Base-by-base conservation (phyloP, 2,329 filamentous ascomycete species). In the Celoporthe dispersa region DNA sequence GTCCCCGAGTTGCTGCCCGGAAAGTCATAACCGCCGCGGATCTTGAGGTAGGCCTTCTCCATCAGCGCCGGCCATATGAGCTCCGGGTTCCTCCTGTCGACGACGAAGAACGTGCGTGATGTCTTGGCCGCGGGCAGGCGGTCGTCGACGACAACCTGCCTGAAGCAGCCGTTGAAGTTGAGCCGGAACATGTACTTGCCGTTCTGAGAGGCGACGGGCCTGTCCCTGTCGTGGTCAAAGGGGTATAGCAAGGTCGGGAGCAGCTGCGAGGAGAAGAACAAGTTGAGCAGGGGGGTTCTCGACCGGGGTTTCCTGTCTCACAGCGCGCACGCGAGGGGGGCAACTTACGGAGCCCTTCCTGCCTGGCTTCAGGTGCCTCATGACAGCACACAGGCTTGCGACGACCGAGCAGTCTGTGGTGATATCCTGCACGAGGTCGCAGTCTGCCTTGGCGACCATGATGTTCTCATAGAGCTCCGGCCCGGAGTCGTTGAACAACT, bases 401-500 rank as follows among this genome's bases (percentile, higher is more conserved):
- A 99, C 95, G 3, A 99, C 95, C 1, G 96, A 98, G 78, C 96
- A 99, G 79, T 99, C 96, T 0, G 95, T 97, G 6, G 95, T 94
- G 70, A 97, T 90, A 80, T 99, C 96, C 80, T 99, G 96, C 2
- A 98, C 94, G 9, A 99, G 86, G 79, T 99, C 95, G 72, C 92
- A 89, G 19, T 87, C 85, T 11, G 84, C 81, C 8, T 81, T 80
- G 48, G 73, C 73, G 79, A 77, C 80, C 73, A 75, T 77, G 53
- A 70, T 71, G 57, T 63, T 67, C 39, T 72, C 73, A 22, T 62
- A 53, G 16, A 70, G 39, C 25, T 59, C 66, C 25, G 55, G 68
- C 8, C 70, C 48, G 2, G 67, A 70, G 3, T 80, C 81, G 22
- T 84, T 80, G n/a, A 92, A 81, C 31, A 94, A 84, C 69, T 97